Base-by-base conservation (phyloP, 2,329 filamentous ascomycete species). In the Epichloe sibirici region DNA sequence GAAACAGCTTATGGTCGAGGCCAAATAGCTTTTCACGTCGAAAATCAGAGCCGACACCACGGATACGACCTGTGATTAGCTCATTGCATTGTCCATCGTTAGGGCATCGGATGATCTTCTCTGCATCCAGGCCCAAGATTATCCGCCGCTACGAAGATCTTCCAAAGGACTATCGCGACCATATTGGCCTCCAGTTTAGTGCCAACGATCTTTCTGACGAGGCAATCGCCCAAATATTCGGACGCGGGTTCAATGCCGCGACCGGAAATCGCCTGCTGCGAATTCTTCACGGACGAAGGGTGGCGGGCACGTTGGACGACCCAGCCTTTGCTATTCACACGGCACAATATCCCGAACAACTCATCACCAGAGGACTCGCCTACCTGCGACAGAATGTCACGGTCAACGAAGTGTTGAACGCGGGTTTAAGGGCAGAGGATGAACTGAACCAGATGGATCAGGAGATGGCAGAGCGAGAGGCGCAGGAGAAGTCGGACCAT, bases 251-350 rank as follows among this genome's bases (percentile, higher is more conserved):
- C 45, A 65, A 69, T 54, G 62, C 69, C 1, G 57, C 60, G 3
- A 60, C 63, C 5, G 81, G 74, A 21, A 83, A 83, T 61, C 67
- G 66, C 45, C 64, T 84, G 44, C 65, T 85, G 48, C 70, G 71
- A 50, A 77, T 84, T 48, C 65, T 84, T 12, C 82, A 85, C 61
- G 82, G 81, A 8, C 74, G 80, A 38, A 72, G 82, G 42, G 79
- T 85, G 23, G 79, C 81, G 7, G 82, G 82, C 37, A 83, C 81
- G 3, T 69, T 85, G 43, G 74, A 80, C 11, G 81, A 85, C 60
- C 81, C 81, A 2, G 68, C 66, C 4, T 71, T 78, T 47, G 66
- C 66, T 38, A 57, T 66, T 28, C 74, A 79, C 57, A 81, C 78
- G 31, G 65, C 65, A 2, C 59, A 63, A 9, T 82, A 69, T 57